Evolutionary conservation across 371 early-diverging fungal genomes (phyloP).

Genomic region (Actinomortierella ambigua): DNA sequence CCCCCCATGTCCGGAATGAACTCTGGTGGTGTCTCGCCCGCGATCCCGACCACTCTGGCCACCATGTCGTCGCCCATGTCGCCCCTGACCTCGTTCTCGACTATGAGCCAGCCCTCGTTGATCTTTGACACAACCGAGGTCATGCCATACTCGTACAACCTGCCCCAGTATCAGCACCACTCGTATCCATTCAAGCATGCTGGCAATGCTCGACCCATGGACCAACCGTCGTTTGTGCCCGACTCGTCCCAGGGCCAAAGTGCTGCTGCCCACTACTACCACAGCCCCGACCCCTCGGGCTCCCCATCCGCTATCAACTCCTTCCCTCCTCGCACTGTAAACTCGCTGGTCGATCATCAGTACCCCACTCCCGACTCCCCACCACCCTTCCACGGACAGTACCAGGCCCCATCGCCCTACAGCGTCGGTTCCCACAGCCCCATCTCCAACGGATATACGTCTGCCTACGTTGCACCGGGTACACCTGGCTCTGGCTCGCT

Average conservation of each 20-base stretch:
- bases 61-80: slow-evolving; percentile 43
- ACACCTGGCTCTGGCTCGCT: slow-evolving; percentile 33
- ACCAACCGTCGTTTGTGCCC: slow-evolving; percentile 23
- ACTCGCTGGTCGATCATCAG: slow-evolving; percentile 45
- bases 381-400: slow-evolving; percentile 39
- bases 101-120: slow-evolving; percentile 35
- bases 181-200: slow-evolving; percentile 44
- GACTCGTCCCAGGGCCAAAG: slow-evolving; percentile 28
- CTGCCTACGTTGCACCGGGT: slow-evolving; percentile 29
- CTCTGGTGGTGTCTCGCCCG: too few species aligned
- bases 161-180: slow-evolving; percentile 29
- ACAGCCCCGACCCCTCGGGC: slow-evolving; percentile 41
- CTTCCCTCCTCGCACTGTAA: slow-evolving; percentile 28
- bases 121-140: slow-evolving; percentile 25
- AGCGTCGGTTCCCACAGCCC: slow-evolving; percentile 43
- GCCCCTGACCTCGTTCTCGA: slow-evolving; percentile 38
- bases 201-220: slow-evolving; percentile 44
- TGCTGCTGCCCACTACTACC: slow-evolving; percentile 32
- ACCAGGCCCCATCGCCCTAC: slow-evolving; percentile 39
- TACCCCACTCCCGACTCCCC: slow-evolving; percentile 37
- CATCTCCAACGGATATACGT: slow-evolving; percentile 28
- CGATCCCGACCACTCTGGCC: slow-evolving; percentile 17
- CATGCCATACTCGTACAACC: slow-evolving; percentile 43
- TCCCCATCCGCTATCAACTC: slow-evolving; percentile 27
- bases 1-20: slow-evolving; percentile 3